Conservation (phyloP, 768 basidiomycete genomes). For the Tylopilus plumbeoviolaceoides region DNA sequence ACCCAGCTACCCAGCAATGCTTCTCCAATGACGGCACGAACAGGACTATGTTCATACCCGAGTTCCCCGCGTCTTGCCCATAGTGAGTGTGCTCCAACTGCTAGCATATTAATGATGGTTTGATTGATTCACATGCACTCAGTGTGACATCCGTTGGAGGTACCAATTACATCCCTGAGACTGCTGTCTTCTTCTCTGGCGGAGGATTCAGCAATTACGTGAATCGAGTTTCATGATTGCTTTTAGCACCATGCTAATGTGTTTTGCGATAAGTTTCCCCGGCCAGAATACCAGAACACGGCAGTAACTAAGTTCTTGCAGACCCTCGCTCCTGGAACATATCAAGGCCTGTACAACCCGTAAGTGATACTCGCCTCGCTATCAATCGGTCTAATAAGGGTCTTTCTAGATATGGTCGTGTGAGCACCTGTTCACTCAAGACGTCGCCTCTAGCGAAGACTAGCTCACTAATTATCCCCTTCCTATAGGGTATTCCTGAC, state of each 20-base stretch:
- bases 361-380: slow-evolving; percentile 26
- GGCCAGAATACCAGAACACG: slow-evolving; percentile 50
- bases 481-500: slow-evolving; percentile 54
- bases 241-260: slow-evolving; percentile 4
- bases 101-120: background rate
- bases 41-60: slow-evolving; percentile 47
- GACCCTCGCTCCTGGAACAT: slow-evolving; percentile 44
- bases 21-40: slow-evolving; percentile 59
- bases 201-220: slow-evolving; percentile 75
- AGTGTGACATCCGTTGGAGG: slow-evolving; percentile 75
- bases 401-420: slow-evolving; percentile 47
- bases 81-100: slow-evolving; percentile 33
- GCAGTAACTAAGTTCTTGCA: slow-evolving; percentile 44
- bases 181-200: slow-evolving; percentile 55
- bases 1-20: slow-evolving; percentile 55
- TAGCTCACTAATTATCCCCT: background rate
- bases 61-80: slow-evolving; percentile 60
- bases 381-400: background rate
- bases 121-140: background rate
- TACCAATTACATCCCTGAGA: slow-evolving; percentile 57
- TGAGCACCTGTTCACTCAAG: slow-evolving; percentile 26
- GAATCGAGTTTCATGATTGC: slow-evolving; percentile 6
- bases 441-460: too few species aligned
- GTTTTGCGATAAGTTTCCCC: slow-evolving; percentile 39
- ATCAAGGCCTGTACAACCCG: slow-evolving; percentile 59